Conservation (phyloP, 2,329 filamentous ascomycete genomes). For the Esteya vermicola region DNA sequence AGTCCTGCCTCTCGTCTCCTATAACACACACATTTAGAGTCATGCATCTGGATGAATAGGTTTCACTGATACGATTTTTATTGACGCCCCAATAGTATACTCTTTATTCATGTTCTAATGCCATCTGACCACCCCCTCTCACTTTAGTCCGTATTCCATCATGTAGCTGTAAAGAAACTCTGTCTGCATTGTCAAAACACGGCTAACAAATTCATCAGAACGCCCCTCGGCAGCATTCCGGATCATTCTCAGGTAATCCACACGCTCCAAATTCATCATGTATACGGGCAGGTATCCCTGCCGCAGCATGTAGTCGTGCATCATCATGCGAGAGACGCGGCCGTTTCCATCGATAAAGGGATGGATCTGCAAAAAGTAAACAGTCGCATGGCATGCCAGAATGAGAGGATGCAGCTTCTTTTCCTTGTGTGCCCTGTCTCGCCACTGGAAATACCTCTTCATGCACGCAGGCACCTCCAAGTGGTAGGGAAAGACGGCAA, state of each 20-base stretch:
- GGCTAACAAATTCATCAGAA: constrained; percentile 25
- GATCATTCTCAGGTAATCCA: neutral
- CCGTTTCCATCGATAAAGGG: constrained; percentile 1
- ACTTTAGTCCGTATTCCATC: no score
- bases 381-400: neutral
- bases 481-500: neutral
- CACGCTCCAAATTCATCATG: neutral
- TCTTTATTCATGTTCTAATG: no score
- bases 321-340: constrained; percentile 1
- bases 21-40: no score
- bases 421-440: neutral
- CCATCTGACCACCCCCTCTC: no score
- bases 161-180: no score
- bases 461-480: constrained; percentile 1
- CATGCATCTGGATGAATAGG: no score
- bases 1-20: no score
- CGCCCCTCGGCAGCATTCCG: neutral
- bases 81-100: no score
- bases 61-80: no score
- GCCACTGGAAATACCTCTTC: neutral
- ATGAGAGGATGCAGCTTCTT: neutral
- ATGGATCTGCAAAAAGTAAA: neutral
- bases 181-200: no score
- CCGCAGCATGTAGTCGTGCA: constrained; percentile 1
- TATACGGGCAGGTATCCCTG: neutral